Percentiles rank a stretch among this genome's conserved stretches.
These are phyloP conservation scores for Boletellus emodensis DNA, from an alignment of 768 basidiomycete species.

Conservation along the genomic window DNA sequence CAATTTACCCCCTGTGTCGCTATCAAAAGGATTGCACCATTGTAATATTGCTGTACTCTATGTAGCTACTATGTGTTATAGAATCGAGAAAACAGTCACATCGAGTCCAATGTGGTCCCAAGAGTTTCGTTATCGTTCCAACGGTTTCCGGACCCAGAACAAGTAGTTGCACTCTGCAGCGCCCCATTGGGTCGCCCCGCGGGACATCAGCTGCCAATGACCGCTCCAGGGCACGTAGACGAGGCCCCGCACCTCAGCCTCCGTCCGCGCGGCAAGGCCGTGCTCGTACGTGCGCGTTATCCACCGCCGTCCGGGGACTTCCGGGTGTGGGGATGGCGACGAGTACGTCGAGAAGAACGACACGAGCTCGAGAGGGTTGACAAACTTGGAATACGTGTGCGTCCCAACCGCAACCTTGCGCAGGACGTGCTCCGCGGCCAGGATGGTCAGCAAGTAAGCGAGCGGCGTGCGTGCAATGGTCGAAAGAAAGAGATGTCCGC, in stretches of 20 bases:
- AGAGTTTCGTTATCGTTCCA: constrained; percentile 4
- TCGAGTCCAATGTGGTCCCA: background rate
- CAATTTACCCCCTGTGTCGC: background rate
- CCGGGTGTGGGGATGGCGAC: constrained; percentile 13
- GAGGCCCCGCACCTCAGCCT: constrained; percentile 79
- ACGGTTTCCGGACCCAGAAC: constrained; percentile 82
- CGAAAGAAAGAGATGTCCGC: constrained; percentile 92
- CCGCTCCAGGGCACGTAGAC: constrained; percentile 70
- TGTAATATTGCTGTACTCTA: constrained; percentile 4
- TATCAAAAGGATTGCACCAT: background rate
- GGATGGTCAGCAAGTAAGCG: constrained; percentile 64
- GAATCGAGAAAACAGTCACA: background rate
- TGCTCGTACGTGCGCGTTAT: constrained; percentile 48
- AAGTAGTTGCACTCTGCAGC: constrained; percentile 71
- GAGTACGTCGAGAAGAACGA: constrained; percentile 72
- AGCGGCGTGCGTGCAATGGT: constrained; percentile 87
- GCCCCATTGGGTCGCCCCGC: constrained; percentile 42
- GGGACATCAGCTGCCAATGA: constrained; percentile 65
- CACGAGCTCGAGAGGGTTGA: constrained; percentile 82
- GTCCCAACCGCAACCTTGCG: constrained; percentile 82
- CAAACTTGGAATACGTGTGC: constrained; percentile 86
- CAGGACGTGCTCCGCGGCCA: constrained; percentile 78
- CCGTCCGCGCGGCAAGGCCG: constrained; percentile 51
- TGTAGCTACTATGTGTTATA: constrained; percentile 19
- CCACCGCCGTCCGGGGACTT: constrained; percentile 44